Evolutionary conservation across 768 basidiomycete species (phyloP).

Genomic region (Lactifluus echinatus): DNA sequence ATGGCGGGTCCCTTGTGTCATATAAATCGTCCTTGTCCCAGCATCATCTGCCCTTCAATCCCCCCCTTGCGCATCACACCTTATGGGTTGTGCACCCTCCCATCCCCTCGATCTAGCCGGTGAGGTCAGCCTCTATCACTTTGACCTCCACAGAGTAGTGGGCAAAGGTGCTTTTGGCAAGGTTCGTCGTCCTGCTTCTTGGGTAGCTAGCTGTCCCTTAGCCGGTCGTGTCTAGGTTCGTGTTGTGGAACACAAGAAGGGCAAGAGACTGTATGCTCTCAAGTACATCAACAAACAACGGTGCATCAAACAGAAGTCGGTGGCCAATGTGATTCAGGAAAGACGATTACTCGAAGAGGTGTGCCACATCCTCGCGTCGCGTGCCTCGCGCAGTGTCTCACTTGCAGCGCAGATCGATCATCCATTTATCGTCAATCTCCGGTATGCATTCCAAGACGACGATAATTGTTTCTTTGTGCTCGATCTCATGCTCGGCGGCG

Average conservation of each 20-base stretch:
- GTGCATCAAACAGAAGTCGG: constrained; percentile 42
- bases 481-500: constrained; percentile 94
- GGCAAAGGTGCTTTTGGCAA: constrained; percentile 99
- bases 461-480: constrained; percentile 97
- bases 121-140: constrained; percentile 85
- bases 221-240: constrained; percentile 33
- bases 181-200: constrained; percentile 37
- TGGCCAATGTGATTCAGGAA: constrained; percentile 46
- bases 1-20: constrained; percentile 9
- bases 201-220: not conserved
- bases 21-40: constrained; percentile 4
- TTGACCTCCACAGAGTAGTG: constrained; percentile 89
- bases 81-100: constrained; percentile 28
- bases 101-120: constrained; percentile 49
- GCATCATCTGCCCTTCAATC: not conserved
- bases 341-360: constrained; percentile 46
- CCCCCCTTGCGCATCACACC: constrained; percentile 7
- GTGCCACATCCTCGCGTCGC: not conserved
- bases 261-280: constrained; percentile 43
- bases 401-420: constrained; percentile 60
- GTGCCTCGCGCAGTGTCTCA: not conserved
- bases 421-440: constrained; percentile 80
- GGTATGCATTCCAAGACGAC: constrained; percentile 96
- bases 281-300: constrained; percentile 53
- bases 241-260: constrained; percentile 48